phyloP scores from a whole-genome alignment of 331 rosid genomes.

The Pyracantha coccinea region DNA sequence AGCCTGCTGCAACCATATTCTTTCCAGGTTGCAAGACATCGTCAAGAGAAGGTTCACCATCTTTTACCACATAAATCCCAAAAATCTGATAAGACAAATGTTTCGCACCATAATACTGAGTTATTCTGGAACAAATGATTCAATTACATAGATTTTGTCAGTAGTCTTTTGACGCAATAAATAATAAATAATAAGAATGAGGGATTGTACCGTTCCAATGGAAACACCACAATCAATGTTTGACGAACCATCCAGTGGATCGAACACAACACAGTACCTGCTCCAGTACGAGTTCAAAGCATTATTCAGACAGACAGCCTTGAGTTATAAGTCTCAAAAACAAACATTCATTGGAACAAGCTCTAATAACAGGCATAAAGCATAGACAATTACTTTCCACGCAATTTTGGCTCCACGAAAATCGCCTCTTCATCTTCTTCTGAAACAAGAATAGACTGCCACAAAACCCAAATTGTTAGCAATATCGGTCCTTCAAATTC shows the following conservation, averaged over 20 bases:
- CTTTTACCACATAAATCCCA: constrained; percentile 62
- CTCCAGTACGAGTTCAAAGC: background rate
- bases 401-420: constrained; percentile 49
- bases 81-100: constrained; percentile 52
- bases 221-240: constrained; percentile 97
- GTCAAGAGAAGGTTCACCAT: constrained; percentile 41
- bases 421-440: constrained; percentile 83
- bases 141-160: background rate
- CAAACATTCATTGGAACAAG: background rate
- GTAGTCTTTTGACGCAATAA: background rate
- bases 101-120: constrained; percentile 21
- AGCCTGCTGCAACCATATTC: constrained; percentile 79
- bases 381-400: constrained; percentile 57
- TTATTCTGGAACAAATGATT: constrained; percentile 16
- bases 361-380: background rate
- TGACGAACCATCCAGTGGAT: constrained; percentile 95
- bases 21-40: constrained; percentile 82
- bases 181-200: background rate
- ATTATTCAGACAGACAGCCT: background rate
- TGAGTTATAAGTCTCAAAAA: background rate
- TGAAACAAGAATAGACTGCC: constrained; percentile 81
- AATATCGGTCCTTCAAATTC: background rate
- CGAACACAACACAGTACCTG: constrained; percentile 85
- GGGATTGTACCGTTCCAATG: constrained; percentile 67
- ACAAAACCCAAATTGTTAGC: constrained; percentile 16